phyloP scores from a whole-genome alignment of 768 basidiomycete genomes.

The Panellus pusillus region DNA sequence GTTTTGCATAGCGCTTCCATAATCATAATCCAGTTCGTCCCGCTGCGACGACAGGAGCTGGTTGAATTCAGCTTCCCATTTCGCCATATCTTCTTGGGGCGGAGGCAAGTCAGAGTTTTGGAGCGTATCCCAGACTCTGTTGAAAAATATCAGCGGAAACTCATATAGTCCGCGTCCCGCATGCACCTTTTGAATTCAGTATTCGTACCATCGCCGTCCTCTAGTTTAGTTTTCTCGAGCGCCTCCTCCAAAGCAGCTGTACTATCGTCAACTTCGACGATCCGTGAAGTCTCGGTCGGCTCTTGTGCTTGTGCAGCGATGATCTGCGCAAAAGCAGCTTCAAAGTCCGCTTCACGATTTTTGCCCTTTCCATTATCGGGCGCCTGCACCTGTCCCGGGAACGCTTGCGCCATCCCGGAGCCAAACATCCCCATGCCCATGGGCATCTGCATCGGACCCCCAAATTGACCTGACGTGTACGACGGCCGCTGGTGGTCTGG shows the following conservation, averaged over 20 bases:
- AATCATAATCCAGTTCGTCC: slow-evolving; percentile 66
- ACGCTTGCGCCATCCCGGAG: slow-evolving; percentile 28
- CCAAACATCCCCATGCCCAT: slow-evolving; percentile 33
- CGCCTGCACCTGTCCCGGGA: slow-evolving; percentile 29
- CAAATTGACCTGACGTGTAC: slow-evolving; percentile 40
- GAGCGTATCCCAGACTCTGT: slow-evolving; percentile 63
- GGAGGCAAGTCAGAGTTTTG: slow-evolving; percentile 59
- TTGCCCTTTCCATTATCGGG: slow-evolving; percentile 73
- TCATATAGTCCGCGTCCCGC: neutral
- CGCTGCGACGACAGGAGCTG: slow-evolving; percentile 71
- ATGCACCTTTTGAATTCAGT: slow-evolving; percentile 57
- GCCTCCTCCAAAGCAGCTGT: slow-evolving; percentile 40
- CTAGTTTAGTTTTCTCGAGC: slow-evolving; percentile 36
- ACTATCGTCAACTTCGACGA: slow-evolving; percentile 54
- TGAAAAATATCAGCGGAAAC: neutral
- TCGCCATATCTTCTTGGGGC: slow-evolving; percentile 62
- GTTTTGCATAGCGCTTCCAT: slow-evolving; percentile 58
- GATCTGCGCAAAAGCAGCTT: slow-evolving; percentile 78
- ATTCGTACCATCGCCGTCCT: slow-evolving; percentile 25
- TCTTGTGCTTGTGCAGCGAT: slow-evolving; percentile 49
- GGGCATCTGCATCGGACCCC: slow-evolving; percentile 31
- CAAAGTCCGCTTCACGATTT: slow-evolving; percentile 74
- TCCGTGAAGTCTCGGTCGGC: slow-evolving; percentile 44
- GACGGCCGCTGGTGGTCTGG: slow-evolving; percentile 44
- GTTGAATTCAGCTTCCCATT: slow-evolving; percentile 84